A percentile compares a stretch with the other conserved stretches of the same genome.
phyloP scores from a whole-genome alignment of 306 rosid genomes.

The Trifolium repens region DNA sequence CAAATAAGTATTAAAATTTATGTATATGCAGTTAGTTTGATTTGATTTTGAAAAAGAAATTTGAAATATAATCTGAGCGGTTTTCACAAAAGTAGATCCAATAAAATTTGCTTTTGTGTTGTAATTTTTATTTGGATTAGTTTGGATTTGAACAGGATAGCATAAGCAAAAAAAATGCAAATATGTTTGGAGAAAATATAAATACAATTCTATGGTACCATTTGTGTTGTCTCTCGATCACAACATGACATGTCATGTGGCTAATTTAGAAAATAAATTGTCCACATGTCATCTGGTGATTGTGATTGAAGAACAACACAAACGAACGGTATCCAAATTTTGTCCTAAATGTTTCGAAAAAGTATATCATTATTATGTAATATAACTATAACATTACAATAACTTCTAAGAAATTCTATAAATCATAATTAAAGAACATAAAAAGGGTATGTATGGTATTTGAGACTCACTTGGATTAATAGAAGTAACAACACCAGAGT shows the following conservation, averaged over 20 bases:
- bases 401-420: too few species aligned
- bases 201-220: neutral
- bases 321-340: neutral
- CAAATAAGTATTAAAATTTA: too few species aligned
- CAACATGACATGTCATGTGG: neutral
- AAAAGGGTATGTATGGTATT: neutral
- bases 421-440: neutral
- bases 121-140: too few species aligned
- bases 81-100: too few species aligned
- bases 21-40: too few species aligned
- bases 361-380: too few species aligned
- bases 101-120: too few species aligned
- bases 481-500: constrained; percentile 49
- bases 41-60: too few species aligned
- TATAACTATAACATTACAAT: too few species aligned
- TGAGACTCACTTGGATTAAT: constrained; percentile 62
- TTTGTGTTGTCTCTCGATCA: neutral
- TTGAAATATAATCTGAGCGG: too few species aligned
- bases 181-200: neutral
- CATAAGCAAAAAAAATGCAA: neutral
- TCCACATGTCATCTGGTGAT: neutral
- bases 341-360: neutral
- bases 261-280: too few species aligned
- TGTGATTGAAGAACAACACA: neutral
- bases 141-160: too few species aligned